Percentiles rank a stretch among this genome's conserved stretches.
Evolutionary conservation across 2,329 filamentous ascomycete genomes (phyloP).

Genomic region (Alternaria atra): DNA sequence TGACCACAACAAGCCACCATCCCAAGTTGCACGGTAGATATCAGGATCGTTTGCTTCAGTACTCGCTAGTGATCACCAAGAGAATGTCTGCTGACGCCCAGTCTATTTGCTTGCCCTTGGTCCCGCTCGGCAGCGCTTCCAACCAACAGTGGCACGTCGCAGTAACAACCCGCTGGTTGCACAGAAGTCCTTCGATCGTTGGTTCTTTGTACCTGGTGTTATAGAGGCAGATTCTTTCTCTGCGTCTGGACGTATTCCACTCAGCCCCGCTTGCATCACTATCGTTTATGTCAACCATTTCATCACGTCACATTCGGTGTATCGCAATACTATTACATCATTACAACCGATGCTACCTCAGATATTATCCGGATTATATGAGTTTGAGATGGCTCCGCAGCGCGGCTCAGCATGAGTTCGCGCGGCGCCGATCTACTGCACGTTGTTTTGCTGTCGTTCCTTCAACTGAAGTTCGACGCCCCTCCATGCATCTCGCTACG

Average conservation of each 20-base stretch:
- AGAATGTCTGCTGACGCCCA: not conserved
- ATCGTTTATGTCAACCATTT: not conserved
- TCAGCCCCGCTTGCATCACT: not conserved
- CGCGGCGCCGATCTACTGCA: slow-evolving; percentile 23
- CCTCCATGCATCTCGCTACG: slow-evolving; percentile 17
- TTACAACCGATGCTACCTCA: not conserved
- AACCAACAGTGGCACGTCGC: not conserved
- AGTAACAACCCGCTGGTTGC: not conserved
- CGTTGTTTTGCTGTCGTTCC: slow-evolving; percentile 6
- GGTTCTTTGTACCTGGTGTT: not conserved
- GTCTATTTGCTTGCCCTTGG: slow-evolving; percentile 5
- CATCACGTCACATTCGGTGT: not conserved
- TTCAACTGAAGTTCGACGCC: slow-evolving; percentile 9
- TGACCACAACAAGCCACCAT: slow-evolving; percentile 9
- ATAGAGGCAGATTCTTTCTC: not conserved
- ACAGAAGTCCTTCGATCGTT: not conserved
- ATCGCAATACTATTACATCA: not conserved
- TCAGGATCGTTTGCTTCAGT: not conserved
- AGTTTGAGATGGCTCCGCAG: not conserved
- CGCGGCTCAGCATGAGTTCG: slow-evolving; percentile 20
- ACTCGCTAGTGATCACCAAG: not conserved
- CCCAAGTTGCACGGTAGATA: not conserved
- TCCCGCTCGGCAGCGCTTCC: not conserved
- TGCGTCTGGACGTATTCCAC: not conserved
- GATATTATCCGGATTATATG: not conserved